Conservation (phyloP, 2,329 filamentous ascomycete genomes). For the Ilyonectria sp. region DNA sequence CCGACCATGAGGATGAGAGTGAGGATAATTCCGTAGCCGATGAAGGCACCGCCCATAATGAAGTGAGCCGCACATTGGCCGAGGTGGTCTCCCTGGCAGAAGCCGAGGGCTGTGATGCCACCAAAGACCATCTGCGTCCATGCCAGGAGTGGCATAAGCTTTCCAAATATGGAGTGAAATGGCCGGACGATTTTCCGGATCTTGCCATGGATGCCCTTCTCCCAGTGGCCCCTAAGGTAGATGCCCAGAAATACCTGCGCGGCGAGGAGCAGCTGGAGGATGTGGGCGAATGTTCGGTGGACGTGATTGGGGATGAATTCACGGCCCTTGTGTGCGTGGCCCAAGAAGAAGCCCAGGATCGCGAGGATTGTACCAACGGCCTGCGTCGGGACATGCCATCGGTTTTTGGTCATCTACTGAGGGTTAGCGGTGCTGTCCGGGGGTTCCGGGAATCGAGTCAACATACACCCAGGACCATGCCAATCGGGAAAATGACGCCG, state of each 20-base stretch:
- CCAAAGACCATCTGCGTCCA: constrained; percentile 98
- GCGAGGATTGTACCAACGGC: constrained; percentile 81
- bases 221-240: constrained; percentile 91
- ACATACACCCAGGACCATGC: constrained; percentile 94
- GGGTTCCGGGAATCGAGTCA: constrained; percentile 1
- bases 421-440: constrained; percentile 18
- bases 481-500: constrained; percentile 91
- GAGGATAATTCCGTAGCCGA: constrained; percentile 91
- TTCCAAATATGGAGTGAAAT: constrained; percentile 86
- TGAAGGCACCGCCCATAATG: constrained; percentile 98
- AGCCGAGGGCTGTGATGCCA: constrained; percentile 91
- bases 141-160: constrained; percentile 85
- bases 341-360: constrained; percentile 89
- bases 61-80: constrained; percentile 97
- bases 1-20: constrained; percentile 90
- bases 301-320: constrained; percentile 84
- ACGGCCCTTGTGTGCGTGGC: constrained; percentile 90
- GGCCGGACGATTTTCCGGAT: constrained; percentile 81
- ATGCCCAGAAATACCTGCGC: constrained; percentile 85
- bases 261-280: constrained; percentile 84
- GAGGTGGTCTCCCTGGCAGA: constrained; percentile 91
- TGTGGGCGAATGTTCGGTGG: constrained; percentile 85
- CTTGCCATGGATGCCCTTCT: constrained; percentile 84
- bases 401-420: constrained; percentile 83
- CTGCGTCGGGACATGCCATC: constrained; percentile 96